phyloP scores from a whole-genome alignment of 768 basidiomycete species.

The Panaeolus papilionaceus region DNA sequence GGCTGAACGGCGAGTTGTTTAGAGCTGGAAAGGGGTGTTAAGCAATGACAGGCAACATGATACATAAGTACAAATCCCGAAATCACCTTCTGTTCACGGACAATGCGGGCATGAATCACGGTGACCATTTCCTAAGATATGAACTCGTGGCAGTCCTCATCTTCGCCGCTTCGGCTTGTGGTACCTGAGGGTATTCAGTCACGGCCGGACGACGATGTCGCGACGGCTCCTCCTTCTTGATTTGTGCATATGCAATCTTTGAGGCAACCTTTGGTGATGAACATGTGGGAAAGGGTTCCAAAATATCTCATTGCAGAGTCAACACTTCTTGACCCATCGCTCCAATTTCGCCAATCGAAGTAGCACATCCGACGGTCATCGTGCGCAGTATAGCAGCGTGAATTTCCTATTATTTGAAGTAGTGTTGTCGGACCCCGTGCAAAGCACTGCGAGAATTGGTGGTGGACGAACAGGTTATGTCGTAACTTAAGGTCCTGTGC shows the following conservation, averaged over 20 bases:
- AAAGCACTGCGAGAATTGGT: too few species aligned
- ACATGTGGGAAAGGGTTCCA: background rate
- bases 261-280: background rate
- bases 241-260: background rate
- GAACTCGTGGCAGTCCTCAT: background rate
- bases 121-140: background rate
- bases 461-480: too few species aligned
- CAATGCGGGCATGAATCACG: constrained; percentile 9
- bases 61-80: background rate
- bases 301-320: background rate
- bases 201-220: background rate
- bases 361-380: too few species aligned
- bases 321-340: background rate
- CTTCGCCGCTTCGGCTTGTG: background rate
- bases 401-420: too few species aligned
- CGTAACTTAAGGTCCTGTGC: too few species aligned
- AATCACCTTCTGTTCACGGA: constrained; percentile 2
- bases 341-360: too few species aligned
- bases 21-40: background rate
- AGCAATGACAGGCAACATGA: background rate
- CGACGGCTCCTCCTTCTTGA: background rate
- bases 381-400: too few species aligned
- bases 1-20: background rate
- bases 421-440: too few species aligned
- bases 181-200: constrained; percentile 1